These are phyloP conservation scores for Sclerotinia spermophila DNA, from an alignment of 2,329 filamentous ascomycete species.

Conservation along the genomic window DNA sequence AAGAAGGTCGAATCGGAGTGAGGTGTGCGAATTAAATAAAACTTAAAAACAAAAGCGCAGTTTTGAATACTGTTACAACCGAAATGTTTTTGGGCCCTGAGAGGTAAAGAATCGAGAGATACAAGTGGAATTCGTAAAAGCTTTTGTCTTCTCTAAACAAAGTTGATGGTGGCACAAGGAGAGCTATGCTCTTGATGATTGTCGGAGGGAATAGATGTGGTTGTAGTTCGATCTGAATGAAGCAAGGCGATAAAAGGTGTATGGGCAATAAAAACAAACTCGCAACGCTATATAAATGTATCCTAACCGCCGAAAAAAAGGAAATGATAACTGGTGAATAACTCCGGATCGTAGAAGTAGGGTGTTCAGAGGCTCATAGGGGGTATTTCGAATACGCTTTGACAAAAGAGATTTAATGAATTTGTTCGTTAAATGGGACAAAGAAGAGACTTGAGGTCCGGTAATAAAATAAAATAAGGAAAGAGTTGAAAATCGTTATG, in stretches of 20 bases:
- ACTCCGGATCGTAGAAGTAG: constrained; percentile 39
- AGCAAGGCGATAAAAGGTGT: constrained; percentile 21
- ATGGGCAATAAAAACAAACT: constrained; percentile 34
- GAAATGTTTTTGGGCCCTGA: constrained; percentile 34
- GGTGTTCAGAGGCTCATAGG: constrained; percentile 41
- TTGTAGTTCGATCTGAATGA: constrained; percentile 24
- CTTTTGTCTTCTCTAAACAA: constrained; percentile 40
- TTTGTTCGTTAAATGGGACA: constrained; percentile 36
- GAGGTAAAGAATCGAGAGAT: constrained; percentile 25
- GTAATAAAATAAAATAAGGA: constrained; percentile 37
- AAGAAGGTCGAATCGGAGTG: constrained; percentile 20
- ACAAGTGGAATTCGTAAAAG: constrained; percentile 33
- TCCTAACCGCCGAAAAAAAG: constrained; percentile 33
- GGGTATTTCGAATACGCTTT: constrained; percentile 43
- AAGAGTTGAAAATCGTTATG: constrained; percentile 37
- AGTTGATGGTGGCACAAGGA: constrained; percentile 31
- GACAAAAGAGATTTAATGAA: constrained; percentile 49
- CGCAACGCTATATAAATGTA: constrained; percentile 40
- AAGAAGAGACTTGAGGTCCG: constrained; percentile 34
- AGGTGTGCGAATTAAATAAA: constrained; percentile 28
- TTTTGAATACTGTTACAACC: constrained; percentile 36
- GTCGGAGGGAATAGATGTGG: constrained; percentile 25
- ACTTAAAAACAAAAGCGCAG: constrained; percentile 21
- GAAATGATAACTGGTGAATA: constrained; percentile 32
- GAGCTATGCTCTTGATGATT: constrained; percentile 33